Evolutionary conservation across 225 moss, liverwort and hornwort genomes (phyloP), one percentile per base, ranked within the genome.

Genomic region (Straminergon stramineum): DNA sequence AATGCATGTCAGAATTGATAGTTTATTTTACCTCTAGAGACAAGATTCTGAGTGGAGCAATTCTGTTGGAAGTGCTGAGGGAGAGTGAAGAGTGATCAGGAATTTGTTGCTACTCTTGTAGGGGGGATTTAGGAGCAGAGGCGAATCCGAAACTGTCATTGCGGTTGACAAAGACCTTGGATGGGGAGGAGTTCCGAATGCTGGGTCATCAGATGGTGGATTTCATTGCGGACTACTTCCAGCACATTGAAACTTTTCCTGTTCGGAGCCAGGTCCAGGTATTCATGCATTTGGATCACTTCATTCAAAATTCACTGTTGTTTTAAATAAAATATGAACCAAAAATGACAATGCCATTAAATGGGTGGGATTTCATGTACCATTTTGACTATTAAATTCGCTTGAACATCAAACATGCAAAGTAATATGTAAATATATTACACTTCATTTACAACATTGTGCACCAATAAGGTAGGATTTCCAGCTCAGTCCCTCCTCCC

Each of bases 181-280:
- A 80, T 80, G 94, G 85, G 51, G 92, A 95, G 65, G 95, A 95
- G 86, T 95, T 94, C 60, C 85, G 95, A 51, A 84, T 60, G 52
- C 84, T 88, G 65, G 94, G 91, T 15, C 93, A 96, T 73, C 86
- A 89, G 88, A 95, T 95, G 96, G 96, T 96, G 67, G 95, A 95
- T 84, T 95, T 96, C 82, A 89, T n/a, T n/a, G n/a, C n/a, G n/a
- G n/a, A n/a, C n/a, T n/a, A 94, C 71, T 88, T 90, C 75, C 93
- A 86, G 28, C 68, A 91, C 74, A 82, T 95, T 48, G 94, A 92
- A 34, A 90, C 62, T 13, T 93, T 92, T 68, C 91, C 93, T 13
- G 93, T 94, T 69, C 93, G 91, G 53, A 95, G 95, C 63, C 92
- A n/a, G n/a, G n/a, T n/a, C n/a, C n/a, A n/a, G n/a, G n/a, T n/a